A percentile compares a stretch with the other conserved stretches of the same genome.
These are phyloP conservation scores for Syzygium jambos DNA, from an alignment of 345 rosid genomes.

Conservation along the genomic window DNA sequence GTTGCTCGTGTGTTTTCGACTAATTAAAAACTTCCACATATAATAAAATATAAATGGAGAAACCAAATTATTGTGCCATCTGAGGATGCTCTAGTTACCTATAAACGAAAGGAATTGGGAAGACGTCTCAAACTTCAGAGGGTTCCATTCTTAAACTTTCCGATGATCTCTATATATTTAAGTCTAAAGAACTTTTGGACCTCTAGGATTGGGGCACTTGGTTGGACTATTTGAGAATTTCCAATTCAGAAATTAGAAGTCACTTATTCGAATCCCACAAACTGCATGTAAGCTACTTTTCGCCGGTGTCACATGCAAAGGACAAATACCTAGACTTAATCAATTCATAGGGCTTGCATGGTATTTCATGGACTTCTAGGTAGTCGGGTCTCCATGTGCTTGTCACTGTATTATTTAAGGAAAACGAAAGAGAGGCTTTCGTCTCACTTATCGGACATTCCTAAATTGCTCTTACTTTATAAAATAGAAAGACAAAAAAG, in stretches of 20 bases:
- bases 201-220: neutral
- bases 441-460: neutral
- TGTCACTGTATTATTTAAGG: neutral
- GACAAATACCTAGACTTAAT: neutral
- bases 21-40: neutral
- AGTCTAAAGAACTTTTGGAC: neutral
- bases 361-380: neutral
- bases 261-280: neutral
- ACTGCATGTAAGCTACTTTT: neutral
- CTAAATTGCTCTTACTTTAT: neutral
- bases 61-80: neutral
- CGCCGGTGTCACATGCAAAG: neutral
- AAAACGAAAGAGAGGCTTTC: neutral
- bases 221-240: neutral
- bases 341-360: neutral
- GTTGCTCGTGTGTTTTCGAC: neutral
- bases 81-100: neutral
- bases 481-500: neutral
- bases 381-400: neutral
- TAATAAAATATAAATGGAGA: neutral
- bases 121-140: neutral
- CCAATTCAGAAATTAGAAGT: neutral
- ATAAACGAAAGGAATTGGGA: neutral
- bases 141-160: neutral
- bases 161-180: neutral